A percentile compares a stretch with the other conserved stretches of the same genome.
phyloP scores from a whole-genome alignment of 495 filamentous ascomycete species.

The Penicillium canescens region DNA sequence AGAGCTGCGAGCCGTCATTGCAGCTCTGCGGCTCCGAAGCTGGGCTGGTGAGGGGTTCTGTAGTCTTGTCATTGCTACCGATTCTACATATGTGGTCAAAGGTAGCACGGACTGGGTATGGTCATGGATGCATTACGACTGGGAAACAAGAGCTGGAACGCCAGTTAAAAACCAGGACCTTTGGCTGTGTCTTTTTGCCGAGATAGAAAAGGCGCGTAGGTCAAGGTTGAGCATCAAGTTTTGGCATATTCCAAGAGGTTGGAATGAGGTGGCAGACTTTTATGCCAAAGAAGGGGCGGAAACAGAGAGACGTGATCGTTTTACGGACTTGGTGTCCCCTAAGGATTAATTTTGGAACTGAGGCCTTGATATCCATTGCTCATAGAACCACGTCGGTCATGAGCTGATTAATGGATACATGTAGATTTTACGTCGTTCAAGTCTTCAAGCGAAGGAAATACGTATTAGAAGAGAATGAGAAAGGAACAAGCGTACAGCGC shows the following conservation, averaged over 20 bases:
- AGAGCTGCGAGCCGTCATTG: conserved; percentile 43
- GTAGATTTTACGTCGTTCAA: no score
- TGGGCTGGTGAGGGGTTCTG: conserved; percentile 10
- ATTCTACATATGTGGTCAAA: conserved; percentile 37
- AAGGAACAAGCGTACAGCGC: no score
- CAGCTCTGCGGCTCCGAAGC: conserved; percentile 24
- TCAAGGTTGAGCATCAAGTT: conserved; percentile 29
- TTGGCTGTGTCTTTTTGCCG: conserved; percentile 28
- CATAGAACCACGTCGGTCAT: no score
- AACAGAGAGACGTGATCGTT: no score
- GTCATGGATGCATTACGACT: conserved; percentile 21
- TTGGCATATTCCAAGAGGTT: conserved; percentile 21
- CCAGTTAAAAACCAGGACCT: conserved; percentile 39
- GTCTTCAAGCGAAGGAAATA: no score
- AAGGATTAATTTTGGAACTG: no score
- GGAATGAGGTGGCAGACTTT: background rate
- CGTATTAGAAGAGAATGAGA: no score
- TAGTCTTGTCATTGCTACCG: conserved; percentile 36
- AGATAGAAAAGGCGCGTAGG: conserved; percentile 16
- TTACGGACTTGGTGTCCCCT: no score
- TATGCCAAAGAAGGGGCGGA: background rate
- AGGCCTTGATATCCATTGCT: no score
- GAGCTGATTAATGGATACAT: no score
- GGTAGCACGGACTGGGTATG: conserved; percentile 29
- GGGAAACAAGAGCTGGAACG: conserved; percentile 16